Base-by-base conservation (phyloP, 2,329 filamentous ascomycete genomes). In the Ascochyta clinopodiicola region DNA sequence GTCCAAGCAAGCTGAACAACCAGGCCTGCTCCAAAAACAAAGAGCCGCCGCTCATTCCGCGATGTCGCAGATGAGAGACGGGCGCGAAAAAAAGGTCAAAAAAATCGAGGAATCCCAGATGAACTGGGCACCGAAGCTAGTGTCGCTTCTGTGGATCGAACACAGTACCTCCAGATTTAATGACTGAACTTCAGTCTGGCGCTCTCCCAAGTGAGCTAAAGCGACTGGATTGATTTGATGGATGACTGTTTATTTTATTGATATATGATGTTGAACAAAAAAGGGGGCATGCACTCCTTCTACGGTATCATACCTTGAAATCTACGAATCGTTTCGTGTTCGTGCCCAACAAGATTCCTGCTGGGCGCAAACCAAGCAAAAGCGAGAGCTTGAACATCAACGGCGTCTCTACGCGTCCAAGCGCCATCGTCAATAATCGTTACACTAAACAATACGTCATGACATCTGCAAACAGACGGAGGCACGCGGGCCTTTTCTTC, bases 141-240 rank as follows among this genome's bases (percentile, higher is more conserved):
- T 67, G 65, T 66, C 65, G 63, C 63, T 64, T 66, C 65, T 63
- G 65, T 64, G 65, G 65, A 68, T 68, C 65, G 65, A 67, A 67
- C 64, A 63, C 64, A 62, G 65, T 66, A 67, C 64, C 64, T 66
- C 64, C 64, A 67, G 65, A 68, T 68, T 63, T 65, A 63, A 48
- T 65, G 65, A 68, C 65, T 58, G 63, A 64, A 65, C 65, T 68
- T 68, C 65, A 68, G 65, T 68, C 65, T 68, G 65, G 65, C 65
- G 65, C 65, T 68, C 65, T 68, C 65, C 65, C 65, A 68, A 66
- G 64, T 68, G 65, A 68, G 65, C 65, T 68, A 68, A 66, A 64
- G 63, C 64, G 63, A 66, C 64, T 53, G 43, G 42, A 44, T 51
- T 17, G 19, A 45, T 63, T 63, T 44, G 17, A 17, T 17, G 17